Evolutionary conservation across 75 land plant species (phyloP).

Genomic region (Cunninghamia lanceolata): DNA sequence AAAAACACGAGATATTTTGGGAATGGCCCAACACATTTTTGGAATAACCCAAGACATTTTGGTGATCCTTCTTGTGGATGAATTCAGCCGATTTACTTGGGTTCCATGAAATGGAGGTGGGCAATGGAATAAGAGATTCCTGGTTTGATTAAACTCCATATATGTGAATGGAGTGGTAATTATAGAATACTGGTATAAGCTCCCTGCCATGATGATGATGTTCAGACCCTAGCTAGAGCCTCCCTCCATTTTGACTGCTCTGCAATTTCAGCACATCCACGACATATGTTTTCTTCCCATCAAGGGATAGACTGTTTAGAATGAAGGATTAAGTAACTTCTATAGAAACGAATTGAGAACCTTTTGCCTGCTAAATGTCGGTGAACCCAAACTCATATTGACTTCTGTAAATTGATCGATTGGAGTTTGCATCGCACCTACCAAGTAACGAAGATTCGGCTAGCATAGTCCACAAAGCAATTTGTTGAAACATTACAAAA

Average conservation of each 20-base stretch:
- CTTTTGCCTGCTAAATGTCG: neutral
- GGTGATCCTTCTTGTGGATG: neutral
- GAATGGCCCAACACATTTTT: neutral
- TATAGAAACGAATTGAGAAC: neutral
- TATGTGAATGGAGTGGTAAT: neutral
- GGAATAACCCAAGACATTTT: neutral
- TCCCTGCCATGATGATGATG: neutral
- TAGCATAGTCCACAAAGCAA: no score
- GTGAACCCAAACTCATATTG: neutral
- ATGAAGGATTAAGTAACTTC: neutral
- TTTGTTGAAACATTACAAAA: neutral
- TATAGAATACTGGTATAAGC: conserved; percentile 1
- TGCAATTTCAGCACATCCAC: neutral
- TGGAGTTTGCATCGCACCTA: neutral
- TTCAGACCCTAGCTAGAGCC: neutral
- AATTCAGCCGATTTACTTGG: neutral
- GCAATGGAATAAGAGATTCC: neutral
- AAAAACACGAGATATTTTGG: neutral
- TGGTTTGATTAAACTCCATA: neutral
- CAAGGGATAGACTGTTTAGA: neutral
- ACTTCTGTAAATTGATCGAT: neutral
- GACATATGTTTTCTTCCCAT: neutral
- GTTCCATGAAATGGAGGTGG: neutral
- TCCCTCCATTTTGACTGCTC: neutral
- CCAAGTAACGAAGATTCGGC: no score